A percentile compares a stretch with the other conserved stretches of the same genome.
Conservation (phyloP, 768 basidiomycete genomes). For the Amanita fuliginea region DNA sequence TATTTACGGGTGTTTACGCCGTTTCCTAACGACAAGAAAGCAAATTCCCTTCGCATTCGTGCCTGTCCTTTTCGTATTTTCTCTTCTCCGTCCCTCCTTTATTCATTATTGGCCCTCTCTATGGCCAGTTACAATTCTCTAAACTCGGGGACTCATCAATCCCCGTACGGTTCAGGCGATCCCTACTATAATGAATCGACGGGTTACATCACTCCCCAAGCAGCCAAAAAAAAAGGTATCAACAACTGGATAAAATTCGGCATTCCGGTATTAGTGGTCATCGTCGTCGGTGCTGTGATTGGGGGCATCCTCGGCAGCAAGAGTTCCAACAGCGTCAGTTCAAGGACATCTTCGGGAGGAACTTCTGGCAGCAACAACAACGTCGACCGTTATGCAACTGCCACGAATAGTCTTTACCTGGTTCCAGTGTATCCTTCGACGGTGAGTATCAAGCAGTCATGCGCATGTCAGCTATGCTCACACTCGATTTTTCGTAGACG, state of each 20-base stretch:
- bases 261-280: conserved; percentile 50
- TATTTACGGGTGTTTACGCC: not conserved
- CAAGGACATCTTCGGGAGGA: conserved; percentile 36
- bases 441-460: conserved; percentile 35
- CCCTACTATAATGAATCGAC: conserved; percentile 63
- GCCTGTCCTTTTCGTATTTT: not conserved
- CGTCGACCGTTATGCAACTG: conserved; percentile 62
- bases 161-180: conserved; percentile 42
- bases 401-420: conserved; percentile 70
- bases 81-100: conserved; percentile 10
- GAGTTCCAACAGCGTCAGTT: conserved; percentile 25
- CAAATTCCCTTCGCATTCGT: not conserved
- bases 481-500: conserved; percentile 34
- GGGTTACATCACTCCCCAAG: conserved; percentile 51
- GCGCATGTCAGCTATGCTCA: not conserved
- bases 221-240: conserved; percentile 31
- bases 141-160: conserved; percentile 13
- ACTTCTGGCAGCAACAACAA: conserved; percentile 47
- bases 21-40: not conserved
- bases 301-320: conserved; percentile 76
- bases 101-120: conserved; percentile 10
- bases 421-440: conserved; percentile 84
- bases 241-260: conserved; percentile 74
- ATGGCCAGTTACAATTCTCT: conserved; percentile 20
- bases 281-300: conserved; percentile 57